Evolutionary conservation across 306 rosid species (phyloP).

Genomic region (Lathyrus tuberosus): DNA sequence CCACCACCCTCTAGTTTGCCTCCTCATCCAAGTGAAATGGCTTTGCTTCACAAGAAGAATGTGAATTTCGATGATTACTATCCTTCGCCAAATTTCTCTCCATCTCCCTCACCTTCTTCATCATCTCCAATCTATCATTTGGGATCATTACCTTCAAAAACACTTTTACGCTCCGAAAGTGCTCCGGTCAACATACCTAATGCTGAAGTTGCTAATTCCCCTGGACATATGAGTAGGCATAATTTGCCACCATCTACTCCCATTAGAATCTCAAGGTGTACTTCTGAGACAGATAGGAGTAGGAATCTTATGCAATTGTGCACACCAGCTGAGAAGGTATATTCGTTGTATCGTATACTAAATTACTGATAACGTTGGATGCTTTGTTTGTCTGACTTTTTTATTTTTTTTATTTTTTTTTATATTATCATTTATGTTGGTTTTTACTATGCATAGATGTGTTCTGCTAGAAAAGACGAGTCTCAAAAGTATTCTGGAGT

Average conservation of each 20-base stretch:
- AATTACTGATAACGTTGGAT: constrained; percentile 1
- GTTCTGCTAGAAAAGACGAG: constrained; percentile 69
- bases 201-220: constrained; percentile 49
- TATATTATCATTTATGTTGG: constrained; percentile 29
- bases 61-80: constrained; percentile 58
- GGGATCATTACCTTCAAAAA: constrained; percentile 43
- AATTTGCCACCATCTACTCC: constrained; percentile 72
- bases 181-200: constrained; percentile 66
- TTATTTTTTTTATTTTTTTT: too few species aligned
- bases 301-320: constrained; percentile 48
- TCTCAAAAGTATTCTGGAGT: constrained; percentile 56
- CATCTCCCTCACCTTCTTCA: constrained; percentile 45
- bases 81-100: constrained; percentile 54
- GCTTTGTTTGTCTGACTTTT: constrained; percentile 1
- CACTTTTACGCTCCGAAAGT: constrained; percentile 75
- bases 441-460: constrained; percentile 49
- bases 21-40: constrained; percentile 65
- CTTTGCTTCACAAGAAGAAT: constrained; percentile 55
- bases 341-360: constrained; percentile 9
- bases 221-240: constrained; percentile 49
- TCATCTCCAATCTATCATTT: constrained; percentile 65
- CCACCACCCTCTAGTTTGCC: constrained; percentile 69
- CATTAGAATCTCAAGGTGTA: constrained; percentile 41
- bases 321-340: constrained; percentile 72
- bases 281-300: constrained; percentile 51